Evolutionary conservation across 257 asterid genomes (phyloP), one percentile per base, ranked within the genome.

Genomic region (Ajuga chamaepitys): DNA sequence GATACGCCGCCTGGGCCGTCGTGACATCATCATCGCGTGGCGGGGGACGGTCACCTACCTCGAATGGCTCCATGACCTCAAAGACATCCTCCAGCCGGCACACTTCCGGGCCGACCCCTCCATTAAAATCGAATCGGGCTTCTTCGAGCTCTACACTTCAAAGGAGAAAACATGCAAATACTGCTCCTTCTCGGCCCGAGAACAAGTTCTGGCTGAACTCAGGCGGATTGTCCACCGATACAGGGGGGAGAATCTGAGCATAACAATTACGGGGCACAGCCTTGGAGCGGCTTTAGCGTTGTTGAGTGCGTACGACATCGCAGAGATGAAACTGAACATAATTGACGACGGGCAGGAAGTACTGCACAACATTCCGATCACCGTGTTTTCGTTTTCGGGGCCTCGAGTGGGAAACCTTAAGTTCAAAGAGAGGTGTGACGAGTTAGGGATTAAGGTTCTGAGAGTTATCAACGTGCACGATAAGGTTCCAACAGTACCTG

Each of bases 41-140:
- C 83, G 95, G n/a, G 95, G 95, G 10, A 89, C 97, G 0, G 91
- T 86, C 7, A 89, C 97, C 1, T 89, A 85, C 77, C 83, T 89
- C 2, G 97, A 89, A 44, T 89, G 97, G 95, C 79, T 85, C 70
- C 95, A 86, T 51, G 93, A 89, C 58, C 81, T 89, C 10, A 85
- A 86, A 71, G 88, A 86, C 64, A 81, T 86, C 25, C 76, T 89
- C 16, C 86, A 75, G 5, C 96, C 96, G 0, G 88, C 96, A 20
- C 90, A 81, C 37, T 89, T 89, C 77, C 75, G 85, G 0, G 75
- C 85, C 64, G 93, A 86, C 66, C 85, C 95, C 0, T 37, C 82
- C 5, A 72, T 86, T 59, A 89, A 86, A 52, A 85, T 86, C 32
- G 96, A 89, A 54, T 80, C 89, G 0, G 95, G 95, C 20, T 89